Evolutionary conservation across 306 rosid species (phyloP).

Genomic region (Alnus rubra): DNA sequence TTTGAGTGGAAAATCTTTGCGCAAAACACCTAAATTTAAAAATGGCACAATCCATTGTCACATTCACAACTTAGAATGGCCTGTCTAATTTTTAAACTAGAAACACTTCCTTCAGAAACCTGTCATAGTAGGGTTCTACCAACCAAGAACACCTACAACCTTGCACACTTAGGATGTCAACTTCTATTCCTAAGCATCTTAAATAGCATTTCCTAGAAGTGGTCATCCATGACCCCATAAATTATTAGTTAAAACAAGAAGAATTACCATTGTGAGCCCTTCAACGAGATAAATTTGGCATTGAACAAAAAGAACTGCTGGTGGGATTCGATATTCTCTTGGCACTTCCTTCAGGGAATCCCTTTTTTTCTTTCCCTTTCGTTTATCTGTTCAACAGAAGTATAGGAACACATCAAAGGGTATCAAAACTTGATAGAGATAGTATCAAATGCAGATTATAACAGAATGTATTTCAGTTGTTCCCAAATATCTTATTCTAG

Average conservation of each 20-base stretch:
- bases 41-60: slow-evolving; percentile 14
- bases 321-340: slow-evolving; percentile 63
- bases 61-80: background rate
- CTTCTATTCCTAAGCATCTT: slow-evolving; percentile 11
- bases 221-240: slow-evolving; percentile 10
- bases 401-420: slow-evolving; percentile 15
- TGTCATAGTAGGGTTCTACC: background rate
- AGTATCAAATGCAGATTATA: slow-evolving; percentile 25
- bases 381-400: slow-evolving; percentile 63
- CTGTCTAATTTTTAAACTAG: slow-evolving; percentile 18
- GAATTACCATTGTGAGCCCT: slow-evolving; percentile 82
- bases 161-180: background rate
- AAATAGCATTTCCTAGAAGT: slow-evolving; percentile 22
- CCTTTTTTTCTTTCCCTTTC: slow-evolving; percentile 74
- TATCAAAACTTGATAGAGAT: background rate
- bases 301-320: slow-evolving; percentile 81
- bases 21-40: slow-evolving; percentile 15
- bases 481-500: slow-evolving; percentile 18
- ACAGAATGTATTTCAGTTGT: slow-evolving; percentile 2
- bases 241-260: slow-evolving; percentile 26
- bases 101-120: background rate
- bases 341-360: slow-evolving; percentile 63
- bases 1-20: slow-evolving; percentile 30
- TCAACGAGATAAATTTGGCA: slow-evolving; percentile 91
- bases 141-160: background rate